Evolutionary conservation across 169 alveolate species (phyloP), one percentile per base, ranked within the genome.

Genomic region (Theileria annulata): DNA sequence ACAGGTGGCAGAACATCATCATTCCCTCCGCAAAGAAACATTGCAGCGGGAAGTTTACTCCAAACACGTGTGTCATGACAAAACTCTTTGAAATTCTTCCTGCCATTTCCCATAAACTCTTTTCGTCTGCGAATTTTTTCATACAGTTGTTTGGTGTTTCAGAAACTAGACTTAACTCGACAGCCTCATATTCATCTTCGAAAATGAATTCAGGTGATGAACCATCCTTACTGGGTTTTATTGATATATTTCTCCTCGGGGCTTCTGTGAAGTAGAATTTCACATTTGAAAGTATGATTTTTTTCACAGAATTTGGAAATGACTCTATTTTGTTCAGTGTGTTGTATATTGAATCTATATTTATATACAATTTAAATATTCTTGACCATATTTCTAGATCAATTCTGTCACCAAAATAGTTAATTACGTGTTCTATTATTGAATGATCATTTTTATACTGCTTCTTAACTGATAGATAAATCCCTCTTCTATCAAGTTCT

Each of bases 351-450:
- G 83, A 80, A 27, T 77, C 37, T 15, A 56, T 66, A 33, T 66
- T 77, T 19, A 80, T 51, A 76, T 71, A 71, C 15, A 80, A 10
- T 15, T 58, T 31, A 0, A 80, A 76, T 21, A 66, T 19, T 48
- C 76, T 13, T 6, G 88, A 80, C 88, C 88, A 80, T 23, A 47
- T 12, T 66, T 80, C 88, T 35, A 80, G 64, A 28, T 72, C 70
- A 0, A 72, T 56, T 58, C 67, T 75, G 25, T 47, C 15, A 21
- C 33, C 72, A 47, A 33, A 80, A 64, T 42, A 59, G 35, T 25
- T 42, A 19, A 80, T 59, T 10, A 68, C 72, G 42, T 60, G 71
- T n/a, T 23, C 35, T 3, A 66, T 60, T 13, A 80, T 51, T 15
- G 56, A 58, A 6, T 31, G 42, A 0, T 37, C 73, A n/a, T 56